These are phyloP conservation scores for Vaccinium darrowii DNA, from an alignment of 148 eudicot species.

Conservation along the genomic window DNA sequence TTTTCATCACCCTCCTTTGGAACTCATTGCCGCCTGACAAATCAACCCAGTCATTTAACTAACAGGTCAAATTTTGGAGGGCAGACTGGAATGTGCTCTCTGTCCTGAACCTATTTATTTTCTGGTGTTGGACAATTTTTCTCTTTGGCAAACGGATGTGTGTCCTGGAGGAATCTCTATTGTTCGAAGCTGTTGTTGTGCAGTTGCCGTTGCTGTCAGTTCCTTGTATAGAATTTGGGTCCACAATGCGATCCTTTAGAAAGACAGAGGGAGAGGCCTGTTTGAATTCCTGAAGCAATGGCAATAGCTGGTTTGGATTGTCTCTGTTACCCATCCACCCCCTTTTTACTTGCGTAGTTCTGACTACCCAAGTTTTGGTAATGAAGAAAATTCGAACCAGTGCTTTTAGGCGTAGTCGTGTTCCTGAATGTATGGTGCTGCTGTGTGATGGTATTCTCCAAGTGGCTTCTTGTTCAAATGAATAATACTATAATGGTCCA, in stretches of 20 bases:
- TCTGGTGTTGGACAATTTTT: slow-evolving; percentile 13
- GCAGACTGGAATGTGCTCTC: slow-evolving; percentile 12
- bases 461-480: not conserved
- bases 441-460: not conserved
- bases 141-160: not conserved
- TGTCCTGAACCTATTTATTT: not conserved
- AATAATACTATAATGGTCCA: not conserved
- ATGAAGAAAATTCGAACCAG: too few species aligned
- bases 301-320: slow-evolving; percentile 11
- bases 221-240: not conserved
- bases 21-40: slow-evolving; percentile 3
- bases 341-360: slow-evolving; percentile 1
- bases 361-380: slow-evolving; percentile 12
- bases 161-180: not conserved
- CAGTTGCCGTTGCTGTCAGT: not conserved
- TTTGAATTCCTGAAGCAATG: not conserved
- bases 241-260: not conserved
- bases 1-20: not conserved
- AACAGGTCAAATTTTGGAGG: slow-evolving; percentile 10
- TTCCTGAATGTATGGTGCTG: not conserved
- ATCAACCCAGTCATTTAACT: not conserved
- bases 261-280: not conserved
- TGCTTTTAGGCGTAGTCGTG: not conserved
- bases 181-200: not conserved
- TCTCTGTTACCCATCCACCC: not conserved